Evolutionary conservation across 495 filamentous ascomycete species (phyloP), one percentile per base, ranked within the genome.

Genomic region (Hypoxylon rickii): DNA sequence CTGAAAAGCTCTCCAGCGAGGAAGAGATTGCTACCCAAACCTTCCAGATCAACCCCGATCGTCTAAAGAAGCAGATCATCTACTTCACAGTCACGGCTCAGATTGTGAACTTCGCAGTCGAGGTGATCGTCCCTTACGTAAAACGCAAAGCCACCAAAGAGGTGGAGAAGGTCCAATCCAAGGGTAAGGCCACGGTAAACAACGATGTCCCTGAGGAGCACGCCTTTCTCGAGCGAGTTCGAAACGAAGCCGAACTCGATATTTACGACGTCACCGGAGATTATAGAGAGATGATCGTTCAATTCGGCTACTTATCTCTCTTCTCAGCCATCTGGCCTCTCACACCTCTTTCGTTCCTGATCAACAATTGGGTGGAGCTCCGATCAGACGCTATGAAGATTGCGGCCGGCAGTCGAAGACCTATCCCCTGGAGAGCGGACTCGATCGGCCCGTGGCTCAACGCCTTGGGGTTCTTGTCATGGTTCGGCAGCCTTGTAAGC

Each of bases 51-150:
- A 90, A 98, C 67, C 90, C 92, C 0, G 79, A 84, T 57, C 79
- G 94, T 19, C 80, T 98, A 5, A 86, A 84, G 43, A 93, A 95
- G 44, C 95, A 98, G 70, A 89, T 97, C 50, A 89, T 97, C 62
- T 98, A 97, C 70, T 96, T 96, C 68, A 93, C 94, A 0, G 91
- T 97, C 10, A 97, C 94, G 0, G 94, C 93, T 0, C 94, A 98
- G 66, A 84, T 93, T 36, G 89, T 98, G 52, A 90, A 88, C 51
- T 85, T 96, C 16, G 88, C 81, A 19, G 83, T 93, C 70, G 95
- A 98, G 66, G 84, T 90, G 12, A 79, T 96, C 38, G 86, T 97
- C 18, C 94, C 94, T 0, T 89, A 87, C 62, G 69, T 90, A 15
- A 95, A 96, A 70, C 88, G 91, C 58, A 79, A 79, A 58, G 77